These are phyloP conservation scores for Scheffersomyces titani DNA, from an alignment of 1,139 yeast species.

Conservation along the genomic window DNA sequence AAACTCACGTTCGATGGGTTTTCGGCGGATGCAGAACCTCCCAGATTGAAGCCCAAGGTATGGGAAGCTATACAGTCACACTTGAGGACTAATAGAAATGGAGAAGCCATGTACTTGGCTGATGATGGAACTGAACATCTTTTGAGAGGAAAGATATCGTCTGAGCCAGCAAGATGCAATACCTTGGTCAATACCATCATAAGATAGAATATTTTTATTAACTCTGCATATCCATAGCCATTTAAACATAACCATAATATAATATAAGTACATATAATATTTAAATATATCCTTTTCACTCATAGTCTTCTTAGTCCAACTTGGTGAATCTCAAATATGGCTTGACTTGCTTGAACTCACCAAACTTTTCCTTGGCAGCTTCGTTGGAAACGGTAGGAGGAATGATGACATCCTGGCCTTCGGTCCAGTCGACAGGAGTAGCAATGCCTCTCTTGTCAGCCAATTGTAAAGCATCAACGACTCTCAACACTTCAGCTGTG, in stretches of 20 bases:
- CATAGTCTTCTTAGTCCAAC: slow-evolving; percentile 1
- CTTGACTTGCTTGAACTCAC: slow-evolving; percentile 74
- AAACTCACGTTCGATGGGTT: slow-evolving; percentile 27
- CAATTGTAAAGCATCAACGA: slow-evolving; percentile 75
- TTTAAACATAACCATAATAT: background rate
- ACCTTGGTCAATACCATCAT: background rate
- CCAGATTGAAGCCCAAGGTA: slow-evolving; percentile 32
- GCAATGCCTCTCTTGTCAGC: slow-evolving; percentile 73
- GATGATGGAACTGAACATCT: slow-evolving; percentile 10
- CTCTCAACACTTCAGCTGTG: slow-evolving; percentile 84
- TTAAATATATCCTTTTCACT: too few relatives aligned
- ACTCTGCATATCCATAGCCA: background rate
- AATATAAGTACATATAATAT: background rate
- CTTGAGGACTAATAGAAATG: slow-evolving; percentile 27
- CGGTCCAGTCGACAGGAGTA: slow-evolving; percentile 86
- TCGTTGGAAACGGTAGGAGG: slow-evolving; percentile 72
- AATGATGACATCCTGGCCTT: slow-evolving; percentile 84
- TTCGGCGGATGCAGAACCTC: slow-evolving; percentile 16
- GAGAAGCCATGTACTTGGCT: slow-evolving; percentile 22
- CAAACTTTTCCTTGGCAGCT: slow-evolving; percentile 72
- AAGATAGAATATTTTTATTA: background rate
- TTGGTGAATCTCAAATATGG: slow-evolving; percentile 56
- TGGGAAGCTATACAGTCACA: slow-evolving; percentile 34
- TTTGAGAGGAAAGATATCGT: slow-evolving; percentile 4
- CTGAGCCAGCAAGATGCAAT: background rate